Percentiles rank a stretch among this genome's conserved stretches.
These are phyloP conservation scores for Exophiala xenobiotica DNA, from an alignment of 2,329 filamentous ascomycete genomes.

Conservation along the genomic window DNA sequence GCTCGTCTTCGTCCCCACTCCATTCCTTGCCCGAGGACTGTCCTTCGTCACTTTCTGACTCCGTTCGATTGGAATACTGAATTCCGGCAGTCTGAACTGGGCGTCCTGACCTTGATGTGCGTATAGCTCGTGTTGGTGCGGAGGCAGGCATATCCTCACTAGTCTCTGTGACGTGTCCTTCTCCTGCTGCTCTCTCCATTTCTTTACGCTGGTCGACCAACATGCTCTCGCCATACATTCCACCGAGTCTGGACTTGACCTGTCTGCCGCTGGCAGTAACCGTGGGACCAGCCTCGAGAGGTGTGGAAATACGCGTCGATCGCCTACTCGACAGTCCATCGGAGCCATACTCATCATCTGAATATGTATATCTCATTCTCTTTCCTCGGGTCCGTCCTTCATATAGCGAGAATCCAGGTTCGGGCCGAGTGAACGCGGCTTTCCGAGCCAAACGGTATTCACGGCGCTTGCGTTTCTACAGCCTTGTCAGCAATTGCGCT, in stretches of 20 bases:
- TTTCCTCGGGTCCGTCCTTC: constrained; percentile 96
- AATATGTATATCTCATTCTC: constrained; percentile 93
- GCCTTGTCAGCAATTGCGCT: constrained; percentile 22
- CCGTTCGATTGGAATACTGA: constrained; percentile 38
- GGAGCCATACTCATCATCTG: constrained; percentile 68
- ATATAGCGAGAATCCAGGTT: constrained; percentile 88
- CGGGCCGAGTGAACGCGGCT: constrained; percentile 81
- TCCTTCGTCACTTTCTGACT: constrained; percentile 58
- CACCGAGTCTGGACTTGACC: constrained; percentile 58
- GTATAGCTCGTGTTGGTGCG: constrained; percentile 39
- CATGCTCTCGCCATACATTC: constrained; percentile 56
- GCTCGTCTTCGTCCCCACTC: constrained; percentile 31
- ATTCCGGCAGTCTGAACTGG: constrained; percentile 25
- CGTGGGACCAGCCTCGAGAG: constrained; percentile 65
- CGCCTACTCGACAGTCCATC: constrained; percentile 65
- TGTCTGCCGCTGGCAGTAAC: constrained; percentile 86
- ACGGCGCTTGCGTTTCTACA: constrained; percentile 82
- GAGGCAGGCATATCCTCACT: constrained; percentile 46
- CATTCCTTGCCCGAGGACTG: constrained; percentile 60
- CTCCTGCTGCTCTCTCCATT: constrained; percentile 41
- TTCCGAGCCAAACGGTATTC: constrained; percentile 87
- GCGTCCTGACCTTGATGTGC: constrained; percentile 24
- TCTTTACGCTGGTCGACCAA: constrained; percentile 52
- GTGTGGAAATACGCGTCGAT: constrained; percentile 66
- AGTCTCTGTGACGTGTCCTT: constrained; percentile 45